Conservation (phyloP, 2,329 filamentous ascomycete genomes). For the Daldinia sp. region DNA sequence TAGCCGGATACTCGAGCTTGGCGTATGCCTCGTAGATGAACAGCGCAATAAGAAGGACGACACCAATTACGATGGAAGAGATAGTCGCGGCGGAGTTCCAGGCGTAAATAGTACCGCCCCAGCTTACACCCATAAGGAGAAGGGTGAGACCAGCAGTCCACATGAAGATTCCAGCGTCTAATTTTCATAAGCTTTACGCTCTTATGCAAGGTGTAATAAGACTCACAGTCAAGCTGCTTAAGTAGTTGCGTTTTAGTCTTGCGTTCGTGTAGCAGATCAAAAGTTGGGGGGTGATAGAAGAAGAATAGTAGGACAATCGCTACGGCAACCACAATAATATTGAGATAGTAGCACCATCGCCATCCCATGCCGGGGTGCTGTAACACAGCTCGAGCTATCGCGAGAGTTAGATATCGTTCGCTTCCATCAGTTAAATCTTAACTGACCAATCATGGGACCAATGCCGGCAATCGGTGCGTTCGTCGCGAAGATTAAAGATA, state of each 20-base stretch:
- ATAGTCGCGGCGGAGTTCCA: slow-evolving; percentile 54
- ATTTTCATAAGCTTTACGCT: background rate
- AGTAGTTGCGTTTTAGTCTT: slow-evolving; percentile 49
- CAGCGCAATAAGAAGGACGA: slow-evolving; percentile 46
- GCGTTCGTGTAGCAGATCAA: slow-evolving; percentile 50
- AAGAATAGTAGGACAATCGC: slow-evolving; percentile 49
- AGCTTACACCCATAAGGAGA: slow-evolving; percentile 57
- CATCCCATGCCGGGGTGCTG: slow-evolving; percentile 48
- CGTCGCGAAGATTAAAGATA: slow-evolving; percentile 48
- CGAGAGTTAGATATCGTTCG: background rate
- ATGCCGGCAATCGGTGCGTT: slow-evolving; percentile 48
- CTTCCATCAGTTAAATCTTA: background rate
- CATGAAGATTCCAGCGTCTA: slow-evolving; percentile 54
- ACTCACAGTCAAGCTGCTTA: slow-evolving; percentile 49
- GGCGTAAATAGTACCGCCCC: slow-evolving; percentile 53
- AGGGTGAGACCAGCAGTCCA: slow-evolving; percentile 55
- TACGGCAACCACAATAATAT: slow-evolving; percentile 49
- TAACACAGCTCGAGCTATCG: slow-evolving; percentile 48
- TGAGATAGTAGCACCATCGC: slow-evolving; percentile 54
- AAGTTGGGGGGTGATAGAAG: slow-evolving; percentile 54
- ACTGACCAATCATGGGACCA: slow-evolving; percentile 48
- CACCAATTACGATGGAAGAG: slow-evolving; percentile 49
- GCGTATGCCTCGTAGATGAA: slow-evolving; percentile 50
- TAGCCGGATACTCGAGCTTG: slow-evolving; percentile 49
- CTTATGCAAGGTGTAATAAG: background rate